Conservation (phyloP, 2,329 filamentous ascomycete species). For the Alternaria sp. region DNA sequence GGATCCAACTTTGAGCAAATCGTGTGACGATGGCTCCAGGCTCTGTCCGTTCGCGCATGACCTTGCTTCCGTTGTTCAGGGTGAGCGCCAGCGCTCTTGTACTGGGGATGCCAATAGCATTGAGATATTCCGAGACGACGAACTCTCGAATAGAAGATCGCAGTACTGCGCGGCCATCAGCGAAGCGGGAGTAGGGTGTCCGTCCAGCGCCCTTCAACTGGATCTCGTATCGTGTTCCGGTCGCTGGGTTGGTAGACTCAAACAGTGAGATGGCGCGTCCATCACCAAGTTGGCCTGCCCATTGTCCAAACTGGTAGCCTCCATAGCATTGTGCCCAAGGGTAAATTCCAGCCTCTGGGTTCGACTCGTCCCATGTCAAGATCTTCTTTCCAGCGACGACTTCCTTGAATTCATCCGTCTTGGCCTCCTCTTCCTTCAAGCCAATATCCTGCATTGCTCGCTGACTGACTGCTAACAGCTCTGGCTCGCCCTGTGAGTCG, state of each 20-base stretch:
- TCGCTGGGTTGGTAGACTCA: constrained; percentile 78
- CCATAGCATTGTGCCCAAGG: constrained; percentile 99
- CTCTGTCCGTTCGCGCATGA: constrained; percentile 80
- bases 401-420: constrained; percentile 75
- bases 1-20: constrained; percentile 89
- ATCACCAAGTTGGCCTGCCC: constrained; percentile 95
- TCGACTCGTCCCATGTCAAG: constrained; percentile 75
- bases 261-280: constrained; percentile 94
- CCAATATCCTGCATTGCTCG: constrained; percentile 83
- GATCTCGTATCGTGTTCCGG: constrained; percentile 80
- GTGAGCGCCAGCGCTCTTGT: constrained; percentile 87
- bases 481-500: constrained; percentile 71
- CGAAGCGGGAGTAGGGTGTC: constrained; percentile 95
- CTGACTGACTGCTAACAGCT: constrained; percentile 81
- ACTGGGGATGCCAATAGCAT: constrained; percentile 83
- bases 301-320: constrained; percentile 74
- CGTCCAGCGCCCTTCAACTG: constrained; percentile 93
- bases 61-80: constrained; percentile 66
- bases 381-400: constrained; percentile 84
- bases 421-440: constrained; percentile 70
- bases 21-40: constrained; percentile 91
- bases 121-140: constrained; percentile 85
- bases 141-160: constrained; percentile 94
- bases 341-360: constrained; percentile 68
- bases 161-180: constrained; percentile 92